These are phyloP conservation scores for Penicillium verrucosum DNA, from an alignment of 2,329 filamentous ascomycete species.

Conservation along the genomic window DNA sequence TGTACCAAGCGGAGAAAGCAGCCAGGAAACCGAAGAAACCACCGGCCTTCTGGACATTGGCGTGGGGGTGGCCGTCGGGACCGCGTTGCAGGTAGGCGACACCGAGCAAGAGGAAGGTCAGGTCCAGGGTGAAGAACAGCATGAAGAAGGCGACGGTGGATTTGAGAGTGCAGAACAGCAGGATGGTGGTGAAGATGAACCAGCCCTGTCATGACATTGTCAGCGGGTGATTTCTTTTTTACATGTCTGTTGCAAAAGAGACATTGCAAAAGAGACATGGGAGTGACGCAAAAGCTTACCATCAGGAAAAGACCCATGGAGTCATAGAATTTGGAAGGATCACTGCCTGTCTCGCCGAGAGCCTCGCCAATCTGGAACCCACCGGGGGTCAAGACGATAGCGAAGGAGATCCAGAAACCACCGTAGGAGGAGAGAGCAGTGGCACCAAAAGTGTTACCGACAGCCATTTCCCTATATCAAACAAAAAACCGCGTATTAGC, in stretches of 20 bases:
- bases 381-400: slow-evolving; percentile 66
- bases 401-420: slow-evolving; percentile 78
- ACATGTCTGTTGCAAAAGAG: no score
- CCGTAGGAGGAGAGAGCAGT: slow-evolving; percentile 78
- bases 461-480: slow-evolving; percentile 70
- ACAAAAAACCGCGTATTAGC: neutral
- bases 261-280: no score
- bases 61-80: slow-evolving; percentile 38
- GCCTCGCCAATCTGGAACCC: slow-evolving; percentile 58
- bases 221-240: slow-evolving; percentile 2
- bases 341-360: slow-evolving; percentile 33
- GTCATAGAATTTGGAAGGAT: slow-evolving; percentile 49
- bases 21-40: slow-evolving; percentile 77
- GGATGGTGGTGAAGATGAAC: slow-evolving; percentile 79
- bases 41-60: slow-evolving; percentile 63
- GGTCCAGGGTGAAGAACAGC: slow-evolving; percentile 73
- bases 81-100: slow-evolving; percentile 60
- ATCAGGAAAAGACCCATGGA: slow-evolving; percentile 72
- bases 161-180: slow-evolving; percentile 70
- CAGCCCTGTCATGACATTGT: slow-evolving; percentile 51
- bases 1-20: slow-evolving; percentile 83
- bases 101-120: slow-evolving; percentile 71
- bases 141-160: slow-evolving; percentile 76
- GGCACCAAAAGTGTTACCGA: slow-evolving; percentile 84
- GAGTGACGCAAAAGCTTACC: slow-evolving; percentile 33